phyloP scores from a whole-genome alignment of 2,329 filamentous ascomycete genomes.

The Geosmithia flava region DNA sequence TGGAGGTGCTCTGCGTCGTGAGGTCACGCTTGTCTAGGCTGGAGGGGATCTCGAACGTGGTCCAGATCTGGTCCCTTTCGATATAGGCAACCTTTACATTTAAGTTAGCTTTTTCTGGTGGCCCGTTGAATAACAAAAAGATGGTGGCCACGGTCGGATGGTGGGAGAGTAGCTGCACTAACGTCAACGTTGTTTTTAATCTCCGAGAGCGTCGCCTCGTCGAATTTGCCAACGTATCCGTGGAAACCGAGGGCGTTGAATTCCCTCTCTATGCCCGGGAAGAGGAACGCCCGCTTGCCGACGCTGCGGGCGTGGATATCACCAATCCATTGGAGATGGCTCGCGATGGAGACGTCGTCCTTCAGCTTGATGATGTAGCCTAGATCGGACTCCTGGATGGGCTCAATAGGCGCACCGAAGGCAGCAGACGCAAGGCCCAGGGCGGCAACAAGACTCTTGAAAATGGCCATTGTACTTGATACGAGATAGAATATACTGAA shows the following conservation, averaged over 20 bases:
- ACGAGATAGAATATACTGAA: too few relatives aligned
- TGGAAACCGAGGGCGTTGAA: constrained; percentile 16
- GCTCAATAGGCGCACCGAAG: too few relatives aligned
- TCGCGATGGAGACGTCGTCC: constrained; percentile 22
- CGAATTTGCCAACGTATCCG: constrained; percentile 31
- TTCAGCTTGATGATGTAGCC: constrained; percentile 51
- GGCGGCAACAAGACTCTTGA: too few relatives aligned
- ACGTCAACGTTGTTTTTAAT: constrained; percentile 28
- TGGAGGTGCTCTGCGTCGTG: constrained; percentile 14
- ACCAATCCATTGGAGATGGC: constrained; percentile 34
- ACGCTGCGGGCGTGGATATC: constrained; percentile 41
- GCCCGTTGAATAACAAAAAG: too few relatives aligned
- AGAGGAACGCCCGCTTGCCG: constrained; percentile 20
- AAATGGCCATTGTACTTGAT: too few relatives aligned
- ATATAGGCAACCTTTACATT: constrained; percentile 17
- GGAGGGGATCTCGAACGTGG: constrained; percentile 4
- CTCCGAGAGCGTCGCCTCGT: constrained; percentile 23
- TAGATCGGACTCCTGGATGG: too few relatives aligned
- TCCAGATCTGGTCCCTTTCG: constrained; percentile 8
- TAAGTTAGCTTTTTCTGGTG: too few relatives aligned
- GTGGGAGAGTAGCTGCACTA: constrained; percentile 10
- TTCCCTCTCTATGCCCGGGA: constrained; percentile 12
- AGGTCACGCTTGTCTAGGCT: constrained; percentile 11
- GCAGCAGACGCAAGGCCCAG: too few relatives aligned
- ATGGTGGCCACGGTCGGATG: too few relatives aligned